Base-by-base conservation (phyloP, 1,284 basidiomycete species). In the Puccinia coronata region DNA sequence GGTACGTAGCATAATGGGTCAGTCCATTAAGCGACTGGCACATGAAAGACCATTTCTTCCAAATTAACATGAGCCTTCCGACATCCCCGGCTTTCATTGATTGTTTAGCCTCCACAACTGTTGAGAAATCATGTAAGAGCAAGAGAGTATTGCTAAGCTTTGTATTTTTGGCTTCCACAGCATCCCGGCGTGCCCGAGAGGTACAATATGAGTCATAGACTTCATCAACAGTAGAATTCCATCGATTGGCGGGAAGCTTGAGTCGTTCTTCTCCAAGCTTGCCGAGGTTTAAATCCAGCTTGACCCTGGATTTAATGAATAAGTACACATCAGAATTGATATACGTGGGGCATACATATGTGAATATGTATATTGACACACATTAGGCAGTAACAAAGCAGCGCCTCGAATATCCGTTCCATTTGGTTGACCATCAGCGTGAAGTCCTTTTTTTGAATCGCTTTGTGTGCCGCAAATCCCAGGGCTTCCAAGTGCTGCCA, bases 41-140 rank as follows among this genome's bases (percentile, higher is more conserved):
- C 59, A 76, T 47, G 9, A 76, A 11, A 28, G 39, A 57, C 73
- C 73, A 76, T n/a, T 47, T 61, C 43, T 63, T 63, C 73, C 73
- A 76, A 23, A 76, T 31, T 12, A 47, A 28, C 12, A 76, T 61
- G 11, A 76, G 57, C 20, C 43, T 28, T 5, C 73, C 73, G n/a
- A 76, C 31, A n/a, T 76, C 73, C 31, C 73, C 57, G 34, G 73
- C 28, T 9, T 59, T 39, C 55, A 76, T 76, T 8, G 59, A 25
- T 47, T 49, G 51, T 8, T 76, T 63, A 20, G 74, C 74, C 36
- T 76, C 59, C 59, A 63, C 25, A 3, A 76, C 59, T 12, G 59
- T 47, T 0, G 59, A 61, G 47, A 76, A 65, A 47, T 76, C 59
- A 20, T 49, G 74, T 41, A 76, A 65, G 31, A 20, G 41, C 4